Evolutionary conservation across 371 early-diverging fungal genomes (phyloP), one percentile per base, ranked within the genome.

Genomic region (Chytridium lagenaria): DNA sequence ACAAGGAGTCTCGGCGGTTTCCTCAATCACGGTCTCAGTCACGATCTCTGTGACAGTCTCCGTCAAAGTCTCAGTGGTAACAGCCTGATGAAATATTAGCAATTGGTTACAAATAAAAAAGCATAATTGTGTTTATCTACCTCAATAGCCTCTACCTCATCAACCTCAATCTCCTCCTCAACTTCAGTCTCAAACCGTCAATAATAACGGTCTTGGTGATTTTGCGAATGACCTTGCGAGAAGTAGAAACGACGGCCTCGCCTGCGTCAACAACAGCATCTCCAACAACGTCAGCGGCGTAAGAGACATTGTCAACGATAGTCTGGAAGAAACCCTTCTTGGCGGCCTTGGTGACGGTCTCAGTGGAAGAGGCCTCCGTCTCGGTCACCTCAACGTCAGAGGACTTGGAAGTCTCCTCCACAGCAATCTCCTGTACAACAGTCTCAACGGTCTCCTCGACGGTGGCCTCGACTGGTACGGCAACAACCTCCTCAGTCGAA

Each of bases 221-320:
- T 23, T 55, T 55, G 57, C 57, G 57, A 23, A 55, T 19, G 23
- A 55, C 57, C 57, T 55, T 55, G 57, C 57, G 57, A 55, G 57
- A 26, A 23, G 26, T 55, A 7, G 57, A 55, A 23, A 55, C 26
- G 26, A 55, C 57, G 16, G 57, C 57, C 30, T 55, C 57, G 30
- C 57, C 57, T 26, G 57, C 57, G 26, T 55, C 57, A 55, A 15
- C 7, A 26, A 23, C 57, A 10, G 57, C 57, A 55, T 55, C 57
- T 26, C 57, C 57, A 26, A 55, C 57, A 55, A 23, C 57, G 57
- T 55, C 57, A 26, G 26, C 57, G 7, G 57, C 57, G 10, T 19
- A 55, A 19, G 57, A 55, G 57, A 55, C 57, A 23, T 10, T 26
- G 26, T 55, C 57, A 30, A 55, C 57, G 23, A 55, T 55, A 5